These are phyloP conservation scores for Colletotrichum paranaense DNA, from an alignment of 2,329 filamentous ascomycete species.

Conservation along the genomic window DNA sequence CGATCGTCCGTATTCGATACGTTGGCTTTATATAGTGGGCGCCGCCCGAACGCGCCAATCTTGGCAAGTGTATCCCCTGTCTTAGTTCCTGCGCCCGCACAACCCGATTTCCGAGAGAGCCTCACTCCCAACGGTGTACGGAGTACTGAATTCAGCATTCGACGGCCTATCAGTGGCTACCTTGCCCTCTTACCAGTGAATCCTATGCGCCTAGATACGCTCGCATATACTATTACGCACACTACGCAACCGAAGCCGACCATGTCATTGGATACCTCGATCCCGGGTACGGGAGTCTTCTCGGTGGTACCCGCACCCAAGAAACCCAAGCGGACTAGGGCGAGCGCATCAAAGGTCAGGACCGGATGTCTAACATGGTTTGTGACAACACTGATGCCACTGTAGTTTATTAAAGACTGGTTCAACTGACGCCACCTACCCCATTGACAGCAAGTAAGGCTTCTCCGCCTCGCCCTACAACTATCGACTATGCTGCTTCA, in stretches of 20 bases:
- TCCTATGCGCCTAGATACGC: neutral
- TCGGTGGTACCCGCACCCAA: conserved; percentile 6
- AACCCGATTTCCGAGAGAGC: conserved; percentile 9
- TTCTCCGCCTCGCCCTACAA: neutral
- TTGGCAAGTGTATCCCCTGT: conserved; percentile 19
- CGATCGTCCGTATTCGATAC: neutral
- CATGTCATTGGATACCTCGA: conserved; percentile 25
- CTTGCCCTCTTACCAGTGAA: neutral
- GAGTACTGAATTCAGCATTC: neutral
- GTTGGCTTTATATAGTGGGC: conserved; percentile 23
- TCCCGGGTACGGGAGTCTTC: conserved; percentile 30
- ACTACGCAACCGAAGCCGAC: neutral
- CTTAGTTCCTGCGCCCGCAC: conserved; percentile 1
- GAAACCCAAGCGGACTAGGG: conserved; percentile 27
- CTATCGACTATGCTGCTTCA: neutral
- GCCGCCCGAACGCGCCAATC: conserved; percentile 4
- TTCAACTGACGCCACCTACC: conserved; percentile 12
- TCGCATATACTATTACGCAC: neutral
- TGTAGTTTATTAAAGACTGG: conserved; percentile 5
- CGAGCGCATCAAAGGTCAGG: conserved; percentile 31
- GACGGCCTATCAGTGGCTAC: neutral
- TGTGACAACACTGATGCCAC: conserved; percentile 30
- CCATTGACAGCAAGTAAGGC: conserved; percentile 30
- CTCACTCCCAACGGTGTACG: neutral
- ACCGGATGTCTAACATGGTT: conserved; percentile 36